A percentile compares a stretch with the other conserved stretches of the same genome.
These are phyloP conservation scores for Funneliformis geosporum DNA, from an alignment of 192 early-diverging fungal species.

Conservation along the genomic window DNA sequence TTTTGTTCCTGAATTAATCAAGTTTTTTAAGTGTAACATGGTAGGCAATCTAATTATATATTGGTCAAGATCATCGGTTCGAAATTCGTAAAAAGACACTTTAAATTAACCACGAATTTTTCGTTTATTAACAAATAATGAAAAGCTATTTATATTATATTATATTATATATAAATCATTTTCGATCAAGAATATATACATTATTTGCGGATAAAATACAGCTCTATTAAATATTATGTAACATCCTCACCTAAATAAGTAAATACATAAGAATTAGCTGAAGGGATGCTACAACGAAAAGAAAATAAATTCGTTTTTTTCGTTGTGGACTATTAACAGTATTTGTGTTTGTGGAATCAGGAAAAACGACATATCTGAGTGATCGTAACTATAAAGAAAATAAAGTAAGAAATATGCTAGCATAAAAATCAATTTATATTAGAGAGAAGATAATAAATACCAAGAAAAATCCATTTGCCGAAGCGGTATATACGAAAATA, in stretches of 20 bases:
- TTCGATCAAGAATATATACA: too few species aligned
- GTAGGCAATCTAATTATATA: too few species aligned
- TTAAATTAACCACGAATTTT: too few species aligned
- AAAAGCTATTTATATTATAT: too few species aligned
- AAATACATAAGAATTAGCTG: conserved; percentile 85
- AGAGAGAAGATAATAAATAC: conserved; percentile 49
- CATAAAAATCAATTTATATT: not conserved
- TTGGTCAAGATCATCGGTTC: too few species aligned
- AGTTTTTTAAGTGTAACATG: too few species aligned
- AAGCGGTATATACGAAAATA: conserved; percentile 73
- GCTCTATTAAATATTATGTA: too few species aligned
- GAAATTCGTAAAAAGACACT: too few species aligned
- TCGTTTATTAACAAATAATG: too few species aligned
- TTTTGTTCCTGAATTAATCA: too few species aligned
- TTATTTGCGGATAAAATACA: too few species aligned
- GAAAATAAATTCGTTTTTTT: conserved; percentile 83
- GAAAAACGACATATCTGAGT: conserved; percentile 72
- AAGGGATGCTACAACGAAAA: conserved; percentile 81
- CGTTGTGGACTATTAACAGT: conserved; percentile 65
- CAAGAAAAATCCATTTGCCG: conserved; percentile 87
- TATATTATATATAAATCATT: too few species aligned
- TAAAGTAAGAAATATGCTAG: not conserved
- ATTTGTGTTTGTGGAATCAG: conserved; percentile 62
- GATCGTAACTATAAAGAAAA: conserved; percentile 60
- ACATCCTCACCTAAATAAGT: conserved; percentile 45